phyloP scores from a whole-genome alignment of 2,329 filamentous ascomycete genomes.

The Rutstroemia sp. region DNA sequence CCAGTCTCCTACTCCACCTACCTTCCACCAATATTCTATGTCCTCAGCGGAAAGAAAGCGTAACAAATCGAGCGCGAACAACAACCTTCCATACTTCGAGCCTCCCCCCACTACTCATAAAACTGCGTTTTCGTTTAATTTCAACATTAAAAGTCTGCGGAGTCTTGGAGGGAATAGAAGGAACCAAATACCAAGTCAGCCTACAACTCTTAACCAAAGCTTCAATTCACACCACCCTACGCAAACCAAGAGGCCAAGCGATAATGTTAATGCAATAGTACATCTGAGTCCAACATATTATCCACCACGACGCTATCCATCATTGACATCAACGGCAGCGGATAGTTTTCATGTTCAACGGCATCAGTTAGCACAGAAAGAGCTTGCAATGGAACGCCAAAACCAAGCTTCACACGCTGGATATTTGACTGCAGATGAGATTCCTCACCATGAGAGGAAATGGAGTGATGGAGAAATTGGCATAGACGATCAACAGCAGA shows the following conservation, averaged over 20 bases:
- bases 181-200: background rate
- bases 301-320: background rate
- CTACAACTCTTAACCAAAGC: background rate
- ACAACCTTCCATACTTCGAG: background rate
- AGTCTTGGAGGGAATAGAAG: background rate
- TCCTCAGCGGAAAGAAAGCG: background rate
- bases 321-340: background rate
- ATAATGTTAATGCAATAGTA: background rate
- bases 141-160: background rate
- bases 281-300: background rate
- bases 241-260: background rate
- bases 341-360: slow-evolving; percentile 1
- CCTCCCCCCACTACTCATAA: slow-evolving; percentile 5
- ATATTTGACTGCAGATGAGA: background rate
- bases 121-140: background rate
- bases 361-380: background rate
- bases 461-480: background rate
- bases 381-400: slow-evolving; percentile 1
- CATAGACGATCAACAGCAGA: background rate
- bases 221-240: background rate
- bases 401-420: background rate
- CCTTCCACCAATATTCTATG: background rate
- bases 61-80: background rate
- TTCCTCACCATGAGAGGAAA: background rate
- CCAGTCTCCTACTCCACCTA: background rate